Conservation (phyloP, 345 rosid genomes). For the Bruguiera parviflora region DNA sequence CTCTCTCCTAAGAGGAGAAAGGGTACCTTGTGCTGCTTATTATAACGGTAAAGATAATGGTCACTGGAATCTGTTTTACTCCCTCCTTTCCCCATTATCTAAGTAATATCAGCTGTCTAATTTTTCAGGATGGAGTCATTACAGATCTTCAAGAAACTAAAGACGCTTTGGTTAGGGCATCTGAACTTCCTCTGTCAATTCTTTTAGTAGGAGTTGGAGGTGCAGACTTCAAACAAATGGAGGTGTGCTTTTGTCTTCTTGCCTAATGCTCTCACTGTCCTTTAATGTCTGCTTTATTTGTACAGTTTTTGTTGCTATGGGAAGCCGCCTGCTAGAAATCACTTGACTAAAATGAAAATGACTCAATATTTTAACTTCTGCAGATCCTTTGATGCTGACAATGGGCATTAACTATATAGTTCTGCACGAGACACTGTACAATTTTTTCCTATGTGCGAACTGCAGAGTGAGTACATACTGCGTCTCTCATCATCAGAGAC, state of each 20-base stretch:
- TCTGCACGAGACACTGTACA: slow-evolving; percentile 88
- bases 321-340: background rate
- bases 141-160: slow-evolving; percentile 72
- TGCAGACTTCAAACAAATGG: slow-evolving; percentile 84
- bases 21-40: slow-evolving; percentile 57
- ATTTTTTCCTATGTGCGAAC: slow-evolving; percentile 75
- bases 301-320: background rate
- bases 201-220: slow-evolving; percentile 82
- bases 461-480: slow-evolving; percentile 50
- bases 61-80: background rate
- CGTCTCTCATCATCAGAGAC: too few relatives aligned
- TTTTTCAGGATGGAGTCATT: slow-evolving; percentile 75
- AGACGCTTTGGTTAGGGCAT: slow-evolving; percentile 77
- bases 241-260: slow-evolving; percentile 42
- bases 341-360: background rate
- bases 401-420: slow-evolving; percentile 69
- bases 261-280: background rate
- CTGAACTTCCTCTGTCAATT: slow-evolving; percentile 87
- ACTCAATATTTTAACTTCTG: background rate
- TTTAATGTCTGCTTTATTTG: background rate
- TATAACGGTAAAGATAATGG: slow-evolving; percentile 41
- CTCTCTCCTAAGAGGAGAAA: slow-evolving; percentile 20
- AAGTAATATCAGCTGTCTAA: background rate
- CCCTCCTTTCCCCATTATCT: background rate
- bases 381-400: slow-evolving; percentile 87